Evolutionary conservation across 2,329 filamentous ascomycete species (phyloP).

Genomic region (Didymella pomorum): DNA sequence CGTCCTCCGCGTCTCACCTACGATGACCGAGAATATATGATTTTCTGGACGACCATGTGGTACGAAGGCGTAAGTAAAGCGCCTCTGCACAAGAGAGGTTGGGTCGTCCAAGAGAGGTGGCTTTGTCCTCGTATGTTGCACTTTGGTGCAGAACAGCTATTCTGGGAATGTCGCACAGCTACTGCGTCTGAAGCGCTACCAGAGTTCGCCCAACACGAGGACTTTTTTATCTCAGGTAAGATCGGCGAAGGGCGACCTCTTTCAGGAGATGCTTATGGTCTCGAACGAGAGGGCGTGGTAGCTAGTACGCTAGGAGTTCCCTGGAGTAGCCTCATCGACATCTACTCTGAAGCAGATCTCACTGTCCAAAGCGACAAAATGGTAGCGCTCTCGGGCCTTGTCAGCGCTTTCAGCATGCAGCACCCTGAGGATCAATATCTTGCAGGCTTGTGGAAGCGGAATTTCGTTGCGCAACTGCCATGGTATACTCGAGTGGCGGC

Average conservation of each 20-base stretch:
- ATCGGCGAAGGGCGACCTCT: background rate
- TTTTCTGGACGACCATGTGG: background rate
- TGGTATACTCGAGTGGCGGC: background rate
- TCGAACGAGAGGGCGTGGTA: background rate
- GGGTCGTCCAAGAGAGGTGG: background rate
- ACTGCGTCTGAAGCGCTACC: background rate
- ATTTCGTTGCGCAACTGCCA: background rate
- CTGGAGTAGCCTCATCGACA: background rate
- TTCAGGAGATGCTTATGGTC: background rate
- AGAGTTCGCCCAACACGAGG: background rate
- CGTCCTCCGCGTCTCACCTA: background rate
- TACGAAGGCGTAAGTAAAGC: background rate
- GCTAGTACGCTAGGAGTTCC: background rate
- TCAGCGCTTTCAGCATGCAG: background rate
- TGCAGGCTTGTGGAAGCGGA: background rate
- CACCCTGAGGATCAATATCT: background rate
- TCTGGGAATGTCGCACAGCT: background rate
- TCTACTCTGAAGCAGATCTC: background rate
- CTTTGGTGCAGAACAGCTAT: background rate
- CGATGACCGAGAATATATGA: background rate
- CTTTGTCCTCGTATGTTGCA: background rate
- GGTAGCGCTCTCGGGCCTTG: background rate
- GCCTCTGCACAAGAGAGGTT: background rate
- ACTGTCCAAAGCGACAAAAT: background rate
- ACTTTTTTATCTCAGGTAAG: background rate